Evolutionary conservation across 2,329 filamentous ascomycete species (phyloP), one percentile per base, ranked within the genome.

Genomic region (Aureobasidium namibiae): DNA sequence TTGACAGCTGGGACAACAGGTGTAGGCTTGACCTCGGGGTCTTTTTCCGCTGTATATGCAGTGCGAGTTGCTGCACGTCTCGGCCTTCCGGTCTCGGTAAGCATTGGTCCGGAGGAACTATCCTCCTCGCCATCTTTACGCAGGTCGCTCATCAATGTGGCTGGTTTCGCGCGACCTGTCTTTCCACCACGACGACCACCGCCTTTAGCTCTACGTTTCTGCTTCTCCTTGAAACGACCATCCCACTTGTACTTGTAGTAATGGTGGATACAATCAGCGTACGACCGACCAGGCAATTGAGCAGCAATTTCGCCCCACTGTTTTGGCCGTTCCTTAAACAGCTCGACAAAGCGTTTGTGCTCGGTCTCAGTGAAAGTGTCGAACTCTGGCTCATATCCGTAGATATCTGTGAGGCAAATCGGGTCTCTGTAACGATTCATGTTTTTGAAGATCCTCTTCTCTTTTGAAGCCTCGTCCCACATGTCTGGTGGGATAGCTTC

Each of bases 181-280:
- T 82, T 61, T 79, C 82, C 71, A 82, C 84, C 73, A 79, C 67
- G 60, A 56, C 67, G 61, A 13, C 66, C 63, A 58, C 69, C 61
- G 63, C 68, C 59, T 66, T 74, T 67, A 52, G 70, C 64, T 64
- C 69, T 72, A 3, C 62, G 57, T 46, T 58, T 59, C 23, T 48
- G 24, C 60, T 68, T 84, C 31, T 89, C 87, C 70, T 92, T 90
- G 62, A 92, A 85, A 63, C 89, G 86, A 42, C 85, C 81, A 48
- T 85, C 80, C 74, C 87, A 87, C 74, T 84, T 94, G 69, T 87
- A 89, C 63, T 89, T 79, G 71, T 94, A 94, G 73, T 94, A 94
- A 71, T 92, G 90, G 68, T 90, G 87, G 65, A 94, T 94, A 71
- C 87, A 90, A 48, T 88, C 83, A 64, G 87, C 86, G 72, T 90